These are phyloP conservation scores for Barnettozyma sp. DNA, from an alignment of 805 yeast genomes.

Conservation along the genomic window DNA sequence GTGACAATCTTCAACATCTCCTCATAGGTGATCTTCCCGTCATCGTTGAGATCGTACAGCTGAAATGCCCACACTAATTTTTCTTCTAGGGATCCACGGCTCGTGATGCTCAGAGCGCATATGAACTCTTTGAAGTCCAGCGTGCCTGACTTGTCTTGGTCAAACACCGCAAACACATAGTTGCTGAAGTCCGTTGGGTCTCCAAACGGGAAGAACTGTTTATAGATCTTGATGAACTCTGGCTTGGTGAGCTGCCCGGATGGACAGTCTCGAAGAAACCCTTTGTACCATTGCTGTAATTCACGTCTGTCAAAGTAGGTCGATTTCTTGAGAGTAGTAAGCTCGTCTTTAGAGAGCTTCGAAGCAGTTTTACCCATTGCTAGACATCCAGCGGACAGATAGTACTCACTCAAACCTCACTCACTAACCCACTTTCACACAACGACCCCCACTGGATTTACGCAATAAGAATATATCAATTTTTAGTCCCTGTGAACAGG, in stretches of 20 bases:
- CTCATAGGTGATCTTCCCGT: conserved; percentile 66
- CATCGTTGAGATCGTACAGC: conserved; percentile 75
- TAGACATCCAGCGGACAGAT: neutral
- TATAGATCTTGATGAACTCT: conserved; percentile 86
- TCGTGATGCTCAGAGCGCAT: conserved; percentile 76
- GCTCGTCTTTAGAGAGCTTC: conserved; percentile 84
- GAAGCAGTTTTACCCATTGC: conserved; percentile 93
- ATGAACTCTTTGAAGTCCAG: conserved; percentile 93
- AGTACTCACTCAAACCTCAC: no score
- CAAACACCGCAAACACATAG: conserved; percentile 84
- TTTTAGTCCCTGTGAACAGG: no score
- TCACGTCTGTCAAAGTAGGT: conserved; percentile 92
- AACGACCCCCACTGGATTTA: no score
- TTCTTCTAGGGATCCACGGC: conserved; percentile 80
- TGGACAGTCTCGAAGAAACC: conserved; percentile 91
- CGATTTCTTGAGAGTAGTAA: conserved; percentile 70
- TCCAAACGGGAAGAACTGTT: conserved; percentile 97
- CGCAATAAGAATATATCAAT: no score
- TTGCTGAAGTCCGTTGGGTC: conserved; percentile 90
- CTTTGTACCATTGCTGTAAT: conserved; percentile 97
- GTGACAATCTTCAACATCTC: conserved; percentile 76
- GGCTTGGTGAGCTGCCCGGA: conserved; percentile 78
- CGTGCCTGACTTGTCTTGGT: conserved; percentile 68
- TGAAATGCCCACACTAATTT: conserved; percentile 86
- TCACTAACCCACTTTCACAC: no score